A percentile compares a stretch with the other conserved stretches of the same genome.
Conservation (phyloP, 352 stramenopile species). For the Thalassiosira mediterranea region DNA sequence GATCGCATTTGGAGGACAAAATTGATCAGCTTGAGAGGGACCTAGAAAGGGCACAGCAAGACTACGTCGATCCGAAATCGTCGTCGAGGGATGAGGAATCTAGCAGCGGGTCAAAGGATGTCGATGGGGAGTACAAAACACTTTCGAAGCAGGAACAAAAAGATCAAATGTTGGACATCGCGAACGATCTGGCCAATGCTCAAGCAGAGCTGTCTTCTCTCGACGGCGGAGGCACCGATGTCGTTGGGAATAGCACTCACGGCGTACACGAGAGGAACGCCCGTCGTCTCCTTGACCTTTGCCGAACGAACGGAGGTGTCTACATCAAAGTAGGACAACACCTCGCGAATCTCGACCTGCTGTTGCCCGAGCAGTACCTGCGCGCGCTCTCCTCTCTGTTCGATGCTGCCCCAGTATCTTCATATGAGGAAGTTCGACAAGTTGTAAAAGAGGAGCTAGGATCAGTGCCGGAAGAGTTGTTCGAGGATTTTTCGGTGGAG, state of each 20-base stretch:
- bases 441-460: conserved; percentile 84
- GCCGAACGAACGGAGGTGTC: conserved; percentile 92
- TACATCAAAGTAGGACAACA: conserved; percentile 99
- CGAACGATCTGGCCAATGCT: conserved; percentile 50
- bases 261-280: conserved; percentile 79
- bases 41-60: conserved; percentile 68
- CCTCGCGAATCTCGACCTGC: conserved; percentile 95
- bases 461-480: conserved; percentile 84
- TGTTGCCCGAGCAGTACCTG: conserved; percentile 93
- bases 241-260: conserved; percentile 3
- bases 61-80: conserved; percentile 49
- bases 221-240: conserved; percentile 19
- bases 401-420: conserved; percentile 88
- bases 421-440: conserved; percentile 76
- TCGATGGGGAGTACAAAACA: conserved; percentile 22
- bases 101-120: conserved; percentile 5
- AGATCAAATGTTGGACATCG: conserved; percentile 63
- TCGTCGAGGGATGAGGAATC: conserved; percentile 4
- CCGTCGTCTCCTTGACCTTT: conserved; percentile 89
- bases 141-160: conserved; percentile 60
- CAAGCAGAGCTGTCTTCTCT: conserved; percentile 52
- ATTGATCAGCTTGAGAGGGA: conserved; percentile 48
- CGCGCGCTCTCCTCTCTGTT: conserved; percentile 90
- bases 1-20: conserved; percentile 49
- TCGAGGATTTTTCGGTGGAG: conserved; percentile 88